A percentile compares a stretch with the other conserved stretches of the same genome.
phyloP scores from a whole-genome alignment of 306 rosid species.

The Vicia villosa region DNA sequence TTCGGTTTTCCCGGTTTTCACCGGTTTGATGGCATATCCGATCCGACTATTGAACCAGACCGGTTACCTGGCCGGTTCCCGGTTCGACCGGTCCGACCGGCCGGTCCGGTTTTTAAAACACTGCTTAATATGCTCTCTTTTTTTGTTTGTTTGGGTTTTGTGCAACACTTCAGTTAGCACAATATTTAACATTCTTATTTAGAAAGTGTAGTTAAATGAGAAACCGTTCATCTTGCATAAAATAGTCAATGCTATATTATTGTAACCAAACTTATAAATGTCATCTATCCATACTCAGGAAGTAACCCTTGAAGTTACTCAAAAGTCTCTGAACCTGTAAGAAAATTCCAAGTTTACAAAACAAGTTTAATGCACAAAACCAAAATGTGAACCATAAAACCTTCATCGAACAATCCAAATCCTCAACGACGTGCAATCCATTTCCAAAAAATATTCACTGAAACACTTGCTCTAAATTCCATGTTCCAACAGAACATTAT shows the following conservation, averaged over 20 bases:
- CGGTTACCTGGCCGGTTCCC: too few relatives aligned
- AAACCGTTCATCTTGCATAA: background rate
- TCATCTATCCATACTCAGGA: background rate
- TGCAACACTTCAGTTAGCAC: too few relatives aligned
- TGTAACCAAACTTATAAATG: background rate
- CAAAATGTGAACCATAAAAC: background rate
- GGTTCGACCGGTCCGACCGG: too few relatives aligned
- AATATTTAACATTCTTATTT: background rate
- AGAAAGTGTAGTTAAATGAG: background rate
- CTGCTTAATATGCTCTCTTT: too few relatives aligned
- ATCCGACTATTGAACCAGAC: too few relatives aligned
- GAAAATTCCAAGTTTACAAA: background rate
- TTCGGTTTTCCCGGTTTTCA: too few relatives aligned
- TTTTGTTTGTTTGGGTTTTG: too few relatives aligned
- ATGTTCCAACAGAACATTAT: conserved; percentile 8
- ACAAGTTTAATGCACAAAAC: background rate
- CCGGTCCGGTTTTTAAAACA: too few relatives aligned
- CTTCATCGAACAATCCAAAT: background rate
- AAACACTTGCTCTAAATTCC: background rate
- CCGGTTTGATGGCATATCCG: too few relatives aligned
- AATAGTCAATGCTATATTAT: background rate
- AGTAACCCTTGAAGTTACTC: conserved; percentile 4
- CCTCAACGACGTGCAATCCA: background rate
- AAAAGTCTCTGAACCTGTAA: background rate
- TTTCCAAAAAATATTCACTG: background rate